Evolutionary conservation across 345 rosid genomes (phyloP), one percentile per base, ranked within the genome.

Genomic region (Sapria himalayana): DNA sequence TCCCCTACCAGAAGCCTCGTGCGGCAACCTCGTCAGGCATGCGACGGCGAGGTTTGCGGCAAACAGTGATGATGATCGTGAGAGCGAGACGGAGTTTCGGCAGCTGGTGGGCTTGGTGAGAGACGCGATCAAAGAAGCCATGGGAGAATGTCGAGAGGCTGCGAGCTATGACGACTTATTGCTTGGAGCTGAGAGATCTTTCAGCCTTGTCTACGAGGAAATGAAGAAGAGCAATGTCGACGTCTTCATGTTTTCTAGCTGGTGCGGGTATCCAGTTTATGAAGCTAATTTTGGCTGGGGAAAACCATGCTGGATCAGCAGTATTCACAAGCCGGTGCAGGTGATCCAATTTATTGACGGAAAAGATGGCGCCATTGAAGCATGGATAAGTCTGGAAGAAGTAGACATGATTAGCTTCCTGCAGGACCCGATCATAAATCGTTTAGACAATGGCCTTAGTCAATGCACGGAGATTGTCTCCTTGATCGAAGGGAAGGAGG

Each of bases 201-300:
- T 15, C 9, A 43, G 15, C 9, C 48, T 31, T 11, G 5, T 11
- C 4, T 32, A n/a, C 17, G 54, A 43, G 24, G 37, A 34, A 13
- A 1, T 20, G 15, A 6, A 10, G n/a, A 41, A 40, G 37, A 52
- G 48, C 11, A 45, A 56, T 20, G 23, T 13, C 0, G 51, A 63
- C 15, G 13, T 63, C 10, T 59, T 56, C 9, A 7, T 40, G 2
- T 57, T 50, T 37, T 45, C 45, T 12, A 64, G 73, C 44, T 57
- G 61, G 51, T 58, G 66, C 23, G 51, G 50, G 13, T 63, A 67
- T 3, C 65, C 70, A 1, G 9, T 53, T 27, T 70, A 70, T 4
- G 71, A 50, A 24, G 58, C 51, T 2, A 73, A 76, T 47, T 76
- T 66, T 10, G 73, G 81, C 1, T 76, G 81, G 78, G 75, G 74